Evolutionary conservation across 169 alveolate genomes (phyloP).

Genomic region (Babesia bigemina): DNA sequence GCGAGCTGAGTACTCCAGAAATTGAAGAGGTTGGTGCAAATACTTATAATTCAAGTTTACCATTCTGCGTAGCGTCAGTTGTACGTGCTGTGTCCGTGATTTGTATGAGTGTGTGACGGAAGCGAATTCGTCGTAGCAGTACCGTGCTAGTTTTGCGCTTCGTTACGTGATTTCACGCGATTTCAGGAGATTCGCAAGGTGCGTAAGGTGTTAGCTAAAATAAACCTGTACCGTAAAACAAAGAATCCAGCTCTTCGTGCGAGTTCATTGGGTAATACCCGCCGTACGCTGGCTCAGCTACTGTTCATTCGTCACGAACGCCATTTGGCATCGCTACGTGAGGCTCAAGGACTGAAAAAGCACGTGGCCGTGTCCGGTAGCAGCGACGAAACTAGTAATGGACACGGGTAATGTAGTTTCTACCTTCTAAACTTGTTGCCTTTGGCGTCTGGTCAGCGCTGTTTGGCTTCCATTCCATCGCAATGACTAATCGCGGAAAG

Average conservation of each 20-base stretch:
- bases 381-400: background rate
- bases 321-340: conserved; percentile 55
- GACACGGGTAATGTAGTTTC: conserved; percentile 1
- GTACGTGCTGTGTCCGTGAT: background rate
- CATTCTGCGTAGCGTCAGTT: too few relatives aligned
- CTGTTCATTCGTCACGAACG: conserved; percentile 64
- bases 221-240: conserved; percentile 42
- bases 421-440: background rate
- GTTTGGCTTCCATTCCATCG: background rate
- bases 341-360: conserved; percentile 20
- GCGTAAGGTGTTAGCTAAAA: conserved; percentile 60
- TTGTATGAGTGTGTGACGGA: background rate
- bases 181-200: conserved; percentile 64
- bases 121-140: background rate
- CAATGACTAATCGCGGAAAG: conserved; percentile 53
- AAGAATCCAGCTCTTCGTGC: conserved; percentile 61
- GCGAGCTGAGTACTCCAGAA: conserved; percentile 53
- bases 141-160: too few relatives aligned
- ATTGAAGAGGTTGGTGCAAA: conserved; percentile 44
- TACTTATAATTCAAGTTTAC: too few relatives aligned
- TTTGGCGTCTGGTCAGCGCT: background rate
- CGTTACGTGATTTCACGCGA: background rate
- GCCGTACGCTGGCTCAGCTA: conserved; percentile 63
- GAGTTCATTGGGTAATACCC: conserved; percentile 52
- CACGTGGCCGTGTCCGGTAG: background rate